These are phyloP conservation scores for Coniophora puteana DNA, from an alignment of 1,284 basidiomycete genomes.

Conservation along the genomic window DNA sequence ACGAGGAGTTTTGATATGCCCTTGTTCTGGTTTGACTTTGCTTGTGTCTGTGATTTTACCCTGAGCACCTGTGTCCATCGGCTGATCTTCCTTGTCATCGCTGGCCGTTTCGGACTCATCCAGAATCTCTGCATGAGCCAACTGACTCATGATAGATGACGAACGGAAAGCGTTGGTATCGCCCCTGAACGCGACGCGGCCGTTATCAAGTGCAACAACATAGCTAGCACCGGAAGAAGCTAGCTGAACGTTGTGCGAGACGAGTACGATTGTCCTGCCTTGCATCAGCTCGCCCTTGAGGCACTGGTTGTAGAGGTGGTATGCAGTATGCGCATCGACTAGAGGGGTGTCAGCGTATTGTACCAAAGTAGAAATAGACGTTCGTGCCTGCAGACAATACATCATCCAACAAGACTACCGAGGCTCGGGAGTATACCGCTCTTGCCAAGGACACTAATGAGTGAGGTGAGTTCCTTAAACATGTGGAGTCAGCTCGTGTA, in stretches of 20 bases:
- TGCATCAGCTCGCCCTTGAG: slow-evolving; percentile 81
- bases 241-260: slow-evolving; percentile 88
- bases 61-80: slow-evolving; percentile 28
- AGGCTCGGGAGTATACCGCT: slow-evolving; percentile 91
- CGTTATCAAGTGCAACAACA: slow-evolving; percentile 83
- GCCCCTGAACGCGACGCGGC: slow-evolving; percentile 77
- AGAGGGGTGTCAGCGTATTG: slow-evolving; percentile 4
- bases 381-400: slow-evolving; percentile 59
- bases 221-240: slow-evolving; percentile 68
- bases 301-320: slow-evolving; percentile 81
- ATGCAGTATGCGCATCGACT: slow-evolving; percentile 88
- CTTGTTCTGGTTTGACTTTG: slow-evolving; percentile 46
- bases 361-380: too few species aligned
- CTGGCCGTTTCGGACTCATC: slow-evolving; percentile 50
- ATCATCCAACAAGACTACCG: slow-evolving; percentile 85
- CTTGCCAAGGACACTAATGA: slow-evolving; percentile 76
- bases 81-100: slow-evolving; percentile 31
- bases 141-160: slow-evolving; percentile 61
- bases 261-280: slow-evolving; percentile 79
- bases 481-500: neutral
- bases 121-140: too few species aligned
- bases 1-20: slow-evolving; percentile 66
- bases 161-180: slow-evolving; percentile 59
- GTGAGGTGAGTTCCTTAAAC: neutral
- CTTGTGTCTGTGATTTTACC: slow-evolving; percentile 21